Percentiles rank a stretch among this genome's conserved stretches.
phyloP scores from a whole-genome alignment of 2,329 filamentous ascomycete species.

The Stemphylium vesicarium region DNA sequence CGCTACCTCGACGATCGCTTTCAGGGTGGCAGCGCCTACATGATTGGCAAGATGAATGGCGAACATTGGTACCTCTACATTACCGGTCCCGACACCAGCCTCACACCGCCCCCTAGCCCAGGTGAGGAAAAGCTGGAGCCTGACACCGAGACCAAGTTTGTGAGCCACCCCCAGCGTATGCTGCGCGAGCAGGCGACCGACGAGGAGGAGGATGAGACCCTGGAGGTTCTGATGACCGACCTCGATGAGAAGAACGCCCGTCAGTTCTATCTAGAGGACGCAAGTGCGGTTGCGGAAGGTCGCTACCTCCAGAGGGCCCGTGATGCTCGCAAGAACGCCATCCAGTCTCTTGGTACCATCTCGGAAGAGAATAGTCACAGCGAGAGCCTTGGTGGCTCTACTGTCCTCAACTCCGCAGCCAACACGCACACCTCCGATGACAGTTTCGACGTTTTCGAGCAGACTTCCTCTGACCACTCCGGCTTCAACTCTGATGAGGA shows the following conservation, averaged over 20 bases:
- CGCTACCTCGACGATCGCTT: slow-evolving; percentile 92
- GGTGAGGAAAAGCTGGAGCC: slow-evolving; percentile 51
- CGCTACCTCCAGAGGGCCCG: slow-evolving; percentile 73
- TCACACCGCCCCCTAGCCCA: slow-evolving; percentile 85
- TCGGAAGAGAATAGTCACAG: slow-evolving; percentile 55
- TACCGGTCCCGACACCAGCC: slow-evolving; percentile 78
- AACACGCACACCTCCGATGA: slow-evolving; percentile 59
- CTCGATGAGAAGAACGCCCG: slow-evolving; percentile 69
- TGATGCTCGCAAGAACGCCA: slow-evolving; percentile 66
- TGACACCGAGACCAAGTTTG: slow-evolving; percentile 64
- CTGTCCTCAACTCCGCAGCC: slow-evolving; percentile 49
- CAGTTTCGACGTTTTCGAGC: slow-evolving; percentile 80
- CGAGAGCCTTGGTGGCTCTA: slow-evolving; percentile 45
- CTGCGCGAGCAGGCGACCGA: slow-evolving; percentile 50
- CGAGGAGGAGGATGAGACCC: slow-evolving; percentile 73
- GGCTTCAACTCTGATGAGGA: slow-evolving; percentile 65
- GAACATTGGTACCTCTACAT: slow-evolving; percentile 99
- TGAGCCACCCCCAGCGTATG: slow-evolving; percentile 66
- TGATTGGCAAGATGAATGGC: slow-evolving; percentile 99
- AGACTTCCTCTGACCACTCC: slow-evolving; percentile 68
- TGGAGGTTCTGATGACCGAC: slow-evolving; percentile 73
- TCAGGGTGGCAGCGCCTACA: slow-evolving; percentile 91
- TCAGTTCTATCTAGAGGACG: slow-evolving; percentile 76
- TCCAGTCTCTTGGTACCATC: slow-evolving; percentile 66
- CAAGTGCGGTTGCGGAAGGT: slow-evolving; percentile 87